phyloP scores from a whole-genome alignment of 306 rosid genomes.

The Prunus kanzakura region DNA sequence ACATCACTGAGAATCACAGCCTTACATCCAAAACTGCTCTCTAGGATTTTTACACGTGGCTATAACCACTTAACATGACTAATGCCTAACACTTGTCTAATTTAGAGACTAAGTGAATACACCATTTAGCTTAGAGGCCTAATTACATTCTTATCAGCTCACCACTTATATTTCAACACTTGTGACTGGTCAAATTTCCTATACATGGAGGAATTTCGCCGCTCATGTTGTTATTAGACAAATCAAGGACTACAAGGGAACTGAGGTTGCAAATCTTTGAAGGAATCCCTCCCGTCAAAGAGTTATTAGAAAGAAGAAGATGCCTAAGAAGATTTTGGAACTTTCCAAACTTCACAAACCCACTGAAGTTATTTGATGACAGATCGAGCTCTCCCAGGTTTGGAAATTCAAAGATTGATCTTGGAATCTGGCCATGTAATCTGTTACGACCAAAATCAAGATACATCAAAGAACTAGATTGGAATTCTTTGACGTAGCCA shows the following conservation, averaged over 20 bases:
- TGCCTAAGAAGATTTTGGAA: neutral
- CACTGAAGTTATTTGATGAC: constrained; percentile 1
- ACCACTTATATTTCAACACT: too few relatives aligned
- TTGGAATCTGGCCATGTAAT: neutral
- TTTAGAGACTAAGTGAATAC: too few relatives aligned
- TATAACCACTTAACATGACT: too few relatives aligned
- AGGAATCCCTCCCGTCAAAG: neutral
- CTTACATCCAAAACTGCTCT: too few relatives aligned
- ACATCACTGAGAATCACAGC: too few relatives aligned
- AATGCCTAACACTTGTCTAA: too few relatives aligned
- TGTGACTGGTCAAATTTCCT: neutral
- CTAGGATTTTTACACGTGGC: too few relatives aligned
- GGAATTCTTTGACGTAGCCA: neutral
- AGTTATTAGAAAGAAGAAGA: constrained; percentile 2
- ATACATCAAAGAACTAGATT: neutral
- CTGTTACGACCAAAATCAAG: neutral
- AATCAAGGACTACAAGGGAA: neutral
- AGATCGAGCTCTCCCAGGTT: neutral
- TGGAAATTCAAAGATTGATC: neutral
- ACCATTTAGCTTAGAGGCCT: too few relatives aligned
- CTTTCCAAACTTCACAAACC: neutral
- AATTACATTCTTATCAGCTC: too few relatives aligned
- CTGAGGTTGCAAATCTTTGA: neutral
- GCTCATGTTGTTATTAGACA: neutral
- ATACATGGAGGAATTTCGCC: constrained; percentile 1